These are phyloP conservation scores for Monosporascus sp. DNA, from an alignment of 2,329 filamentous ascomycete species.

Conservation along the genomic window DNA sequence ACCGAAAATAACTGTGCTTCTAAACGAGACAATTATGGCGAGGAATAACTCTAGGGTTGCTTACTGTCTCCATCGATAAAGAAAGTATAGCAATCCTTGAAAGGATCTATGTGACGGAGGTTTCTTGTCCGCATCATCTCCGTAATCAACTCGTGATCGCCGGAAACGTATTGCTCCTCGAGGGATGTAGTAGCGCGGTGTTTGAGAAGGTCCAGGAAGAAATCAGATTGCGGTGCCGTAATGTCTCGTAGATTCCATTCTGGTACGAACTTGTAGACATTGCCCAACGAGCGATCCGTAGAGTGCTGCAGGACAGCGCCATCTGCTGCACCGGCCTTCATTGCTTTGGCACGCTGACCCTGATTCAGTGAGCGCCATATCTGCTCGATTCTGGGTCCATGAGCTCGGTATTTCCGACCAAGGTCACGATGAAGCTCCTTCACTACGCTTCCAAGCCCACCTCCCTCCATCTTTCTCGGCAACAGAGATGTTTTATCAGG, in stretches of 20 bases:
- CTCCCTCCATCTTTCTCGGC: too few species aligned
- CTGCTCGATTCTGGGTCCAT: constrained; percentile 28
- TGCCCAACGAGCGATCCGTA: constrained; percentile 29
- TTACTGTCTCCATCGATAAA: constrained; percentile 25
- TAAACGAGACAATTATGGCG: too few species aligned
- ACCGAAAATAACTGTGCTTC: too few species aligned
- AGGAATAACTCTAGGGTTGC: too few species aligned
- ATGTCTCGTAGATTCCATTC: constrained; percentile 41
- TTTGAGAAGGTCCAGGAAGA: constrained; percentile 32
- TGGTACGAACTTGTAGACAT: constrained; percentile 32
- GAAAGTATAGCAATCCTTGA: constrained; percentile 29
- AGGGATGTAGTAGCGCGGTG: constrained; percentile 30
- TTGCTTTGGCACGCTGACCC: constrained; percentile 26
- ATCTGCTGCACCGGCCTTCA: constrained; percentile 28
- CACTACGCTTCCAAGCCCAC: constrained; percentile 1
- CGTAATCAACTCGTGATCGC: constrained; percentile 30
- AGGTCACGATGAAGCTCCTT: constrained; percentile 33
- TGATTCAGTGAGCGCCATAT: constrained; percentile 35
- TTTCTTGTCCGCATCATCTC: constrained; percentile 27
- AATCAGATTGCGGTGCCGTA: constrained; percentile 27
- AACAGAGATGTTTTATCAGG: too few species aligned
- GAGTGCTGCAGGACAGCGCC: constrained; percentile 30
- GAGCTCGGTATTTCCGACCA: constrained; percentile 29
- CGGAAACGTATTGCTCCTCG: constrained; percentile 27
- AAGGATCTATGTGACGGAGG: constrained; percentile 23